These are phyloP conservation scores for Puya raimondii DNA, from an alignment of 176 grass and related monocot genomes.

Conservation along the genomic window DNA sequence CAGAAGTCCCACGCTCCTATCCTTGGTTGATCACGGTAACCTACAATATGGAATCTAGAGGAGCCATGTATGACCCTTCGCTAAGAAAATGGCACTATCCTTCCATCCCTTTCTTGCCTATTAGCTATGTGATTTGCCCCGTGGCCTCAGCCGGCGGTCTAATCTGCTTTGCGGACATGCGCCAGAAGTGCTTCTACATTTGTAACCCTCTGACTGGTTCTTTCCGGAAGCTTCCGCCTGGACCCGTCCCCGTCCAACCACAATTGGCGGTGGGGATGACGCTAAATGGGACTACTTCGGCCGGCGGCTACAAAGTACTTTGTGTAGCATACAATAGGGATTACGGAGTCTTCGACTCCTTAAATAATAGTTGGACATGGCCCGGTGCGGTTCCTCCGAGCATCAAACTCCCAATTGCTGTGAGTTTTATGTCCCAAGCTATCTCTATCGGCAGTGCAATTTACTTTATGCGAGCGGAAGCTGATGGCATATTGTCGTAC, in stretches of 20 bases:
- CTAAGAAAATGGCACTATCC: slow-evolving; percentile 74
- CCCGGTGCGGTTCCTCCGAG: slow-evolving; percentile 48
- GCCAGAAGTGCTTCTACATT: slow-evolving; percentile 68
- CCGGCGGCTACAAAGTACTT: slow-evolving; percentile 75
- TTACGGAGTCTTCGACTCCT: slow-evolving; percentile 73
- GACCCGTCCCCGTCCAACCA: slow-evolving; percentile 64
- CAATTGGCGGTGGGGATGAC: slow-evolving; percentile 89
- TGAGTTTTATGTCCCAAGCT: slow-evolving; percentile 94
- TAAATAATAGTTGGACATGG: slow-evolving; percentile 49
- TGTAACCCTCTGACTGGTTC: slow-evolving; percentile 81
- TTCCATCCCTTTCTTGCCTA: slow-evolving; percentile 45
- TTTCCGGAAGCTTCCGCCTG: slow-evolving; percentile 73
- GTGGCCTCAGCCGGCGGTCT: slow-evolving; percentile 93
- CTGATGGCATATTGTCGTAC: slow-evolving; percentile 91
- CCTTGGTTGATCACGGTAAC: slow-evolving; percentile 93
- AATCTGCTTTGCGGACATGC: slow-evolving; percentile 84
- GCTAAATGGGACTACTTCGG: slow-evolving; percentile 49
- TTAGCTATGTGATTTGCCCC: slow-evolving; percentile 58
- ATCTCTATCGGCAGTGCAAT: slow-evolving; percentile 61
- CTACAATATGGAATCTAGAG: slow-evolving; percentile 60
- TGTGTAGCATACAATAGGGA: slow-evolving; percentile 66
- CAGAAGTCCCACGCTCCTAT: slow-evolving; percentile 42
- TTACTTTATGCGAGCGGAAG: slow-evolving; percentile 91
- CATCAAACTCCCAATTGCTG: slow-evolving; percentile 68
- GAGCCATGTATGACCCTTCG: slow-evolving; percentile 74